Percentiles rank a stretch among this genome's conserved stretches.
These are phyloP conservation scores for Tricholoma sp. DNA, from an alignment of 768 basidiomycete genomes.

Conservation along the genomic window DNA sequence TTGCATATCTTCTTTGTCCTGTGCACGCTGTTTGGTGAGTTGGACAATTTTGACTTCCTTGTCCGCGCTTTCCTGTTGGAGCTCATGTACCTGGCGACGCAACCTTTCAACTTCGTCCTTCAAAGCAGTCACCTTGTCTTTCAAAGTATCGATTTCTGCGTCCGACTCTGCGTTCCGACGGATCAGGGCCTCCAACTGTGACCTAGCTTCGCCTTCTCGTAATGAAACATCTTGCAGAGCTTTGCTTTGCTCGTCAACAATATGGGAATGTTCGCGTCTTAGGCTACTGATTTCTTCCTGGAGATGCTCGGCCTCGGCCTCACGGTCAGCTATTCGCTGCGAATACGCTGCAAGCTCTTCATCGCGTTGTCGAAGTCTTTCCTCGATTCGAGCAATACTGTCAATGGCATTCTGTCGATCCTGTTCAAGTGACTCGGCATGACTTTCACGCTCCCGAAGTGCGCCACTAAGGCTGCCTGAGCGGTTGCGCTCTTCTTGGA, in stretches of 20 bases:
- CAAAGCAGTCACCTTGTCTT: conserved; percentile 45
- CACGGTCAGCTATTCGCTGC: conserved; percentile 40
- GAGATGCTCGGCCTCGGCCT: conserved; percentile 48
- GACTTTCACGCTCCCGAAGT: conserved; percentile 50
- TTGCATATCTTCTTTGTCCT: conserved; percentile 71
- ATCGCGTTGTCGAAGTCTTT: conserved; percentile 52
- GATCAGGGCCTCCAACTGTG: conserved; percentile 44
- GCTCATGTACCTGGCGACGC: conserved; percentile 56
- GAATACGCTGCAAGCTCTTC: conserved; percentile 46
- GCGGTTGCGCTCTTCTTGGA: conserved; percentile 50
- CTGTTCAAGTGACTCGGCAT: conserved; percentile 44
- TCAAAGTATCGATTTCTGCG: conserved; percentile 39
- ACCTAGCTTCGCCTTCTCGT: conserved; percentile 41
- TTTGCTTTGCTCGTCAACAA: conserved; percentile 42
- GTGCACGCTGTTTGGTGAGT: conserved; percentile 57
- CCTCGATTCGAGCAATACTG: conserved; percentile 50
- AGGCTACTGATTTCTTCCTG: conserved; percentile 51
- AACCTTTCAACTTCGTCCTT: conserved; percentile 58
- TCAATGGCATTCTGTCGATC: conserved; percentile 55
- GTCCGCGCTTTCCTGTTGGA: conserved; percentile 79
- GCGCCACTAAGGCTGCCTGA: conserved; percentile 40
- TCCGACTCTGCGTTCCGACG: conserved; percentile 54
- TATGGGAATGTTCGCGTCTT: conserved; percentile 49
- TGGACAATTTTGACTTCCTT: conserved; percentile 79
- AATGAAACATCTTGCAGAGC: conserved; percentile 41